phyloP scores from a whole-genome alignment of 164 flowering plant species.

The Vitis vinifera region DNA sequence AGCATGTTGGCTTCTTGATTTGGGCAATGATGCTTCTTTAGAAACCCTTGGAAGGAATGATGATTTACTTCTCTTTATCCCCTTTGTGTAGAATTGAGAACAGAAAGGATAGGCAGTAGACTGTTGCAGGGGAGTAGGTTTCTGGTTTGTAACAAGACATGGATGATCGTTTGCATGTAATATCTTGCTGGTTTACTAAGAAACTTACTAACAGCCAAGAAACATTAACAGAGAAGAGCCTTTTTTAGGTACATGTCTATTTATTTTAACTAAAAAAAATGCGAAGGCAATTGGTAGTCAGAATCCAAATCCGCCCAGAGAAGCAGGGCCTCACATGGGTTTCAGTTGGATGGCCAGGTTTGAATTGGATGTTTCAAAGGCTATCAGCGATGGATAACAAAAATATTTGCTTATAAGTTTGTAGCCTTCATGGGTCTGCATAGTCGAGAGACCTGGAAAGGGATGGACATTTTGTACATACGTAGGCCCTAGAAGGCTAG shows the following conservation, averaged over 20 bases:
- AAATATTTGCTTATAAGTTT: neutral
- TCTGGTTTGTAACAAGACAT: too few relatives aligned
- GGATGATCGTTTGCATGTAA: too few relatives aligned
- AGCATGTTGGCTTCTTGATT: too few relatives aligned
- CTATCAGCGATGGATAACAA: neutral
- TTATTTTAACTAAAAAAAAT: neutral
- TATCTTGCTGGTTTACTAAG: neutral
- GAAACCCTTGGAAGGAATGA: too few relatives aligned
- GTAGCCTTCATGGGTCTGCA: too few relatives aligned
- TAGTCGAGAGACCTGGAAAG: neutral
- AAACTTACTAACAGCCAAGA: neutral
- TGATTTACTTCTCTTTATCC: too few relatives aligned
- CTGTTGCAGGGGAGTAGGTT: too few relatives aligned
- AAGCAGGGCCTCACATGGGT: neutral
- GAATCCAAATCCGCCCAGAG: neutral
- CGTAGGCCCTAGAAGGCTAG: neutral
- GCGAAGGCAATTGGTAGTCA: neutral
- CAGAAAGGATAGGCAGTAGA: too few relatives aligned
- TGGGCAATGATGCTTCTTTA: too few relatives aligned
- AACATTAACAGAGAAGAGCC: neutral
- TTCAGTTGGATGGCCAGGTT: neutral
- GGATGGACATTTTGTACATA: neutral
- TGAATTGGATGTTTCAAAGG: neutral
- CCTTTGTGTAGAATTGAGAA: too few relatives aligned
- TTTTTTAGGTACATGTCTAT: neutral